phyloP scores from a whole-genome alignment of 2,329 filamentous ascomycete genomes.

The Xylariaceae sp. region DNA sequence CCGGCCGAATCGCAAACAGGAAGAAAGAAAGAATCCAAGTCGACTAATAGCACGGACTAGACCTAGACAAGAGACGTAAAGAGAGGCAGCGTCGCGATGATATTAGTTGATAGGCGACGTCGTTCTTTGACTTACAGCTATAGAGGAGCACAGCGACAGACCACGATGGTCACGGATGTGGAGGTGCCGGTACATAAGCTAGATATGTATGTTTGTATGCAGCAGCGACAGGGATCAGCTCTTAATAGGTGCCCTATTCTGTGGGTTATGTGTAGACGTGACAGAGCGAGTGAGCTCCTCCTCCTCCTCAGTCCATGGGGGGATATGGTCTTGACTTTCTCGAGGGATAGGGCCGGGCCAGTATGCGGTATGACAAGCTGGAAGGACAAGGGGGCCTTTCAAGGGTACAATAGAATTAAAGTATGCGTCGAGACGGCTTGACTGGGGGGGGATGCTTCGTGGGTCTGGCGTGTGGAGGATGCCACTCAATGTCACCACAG shows the following conservation, averaged over 20 bases:
- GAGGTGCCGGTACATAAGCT: conserved; percentile 32
- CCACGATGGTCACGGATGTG: conserved; percentile 29
- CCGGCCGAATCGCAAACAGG: conserved; percentile 26
- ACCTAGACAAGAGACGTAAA: conserved; percentile 17
- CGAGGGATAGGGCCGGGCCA: conserved; percentile 24
- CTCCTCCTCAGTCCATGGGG: too few relatives aligned
- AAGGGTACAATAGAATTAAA: conserved; percentile 29
- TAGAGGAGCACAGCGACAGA: conserved; percentile 31
- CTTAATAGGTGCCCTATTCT: too few relatives aligned
- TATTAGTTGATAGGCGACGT: conserved; percentile 26
- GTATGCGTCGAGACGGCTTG: conserved; percentile 28
- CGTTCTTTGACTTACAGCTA: conserved; percentile 31
- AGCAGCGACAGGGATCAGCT: conserved; percentile 38
- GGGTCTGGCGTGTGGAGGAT: conserved; percentile 27
- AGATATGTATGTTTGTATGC: conserved; percentile 40
- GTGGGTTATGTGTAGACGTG: too few relatives aligned
- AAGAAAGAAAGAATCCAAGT: conserved; percentile 17
- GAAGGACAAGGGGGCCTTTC: conserved; percentile 25
- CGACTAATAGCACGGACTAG: conserved; percentile 22
- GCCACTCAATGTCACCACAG: conserved; percentile 29
- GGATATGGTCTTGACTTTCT: conserved; percentile 28
- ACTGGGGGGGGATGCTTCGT: conserved; percentile 22
- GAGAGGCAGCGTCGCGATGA: conserved; percentile 27
- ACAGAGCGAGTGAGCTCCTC: too few relatives aligned
- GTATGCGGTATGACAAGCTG: conserved; percentile 33